These are phyloP conservation scores for Botrytis aclada DNA, from an alignment of 2,329 filamentous ascomycete genomes.

Conservation along the genomic window DNA sequence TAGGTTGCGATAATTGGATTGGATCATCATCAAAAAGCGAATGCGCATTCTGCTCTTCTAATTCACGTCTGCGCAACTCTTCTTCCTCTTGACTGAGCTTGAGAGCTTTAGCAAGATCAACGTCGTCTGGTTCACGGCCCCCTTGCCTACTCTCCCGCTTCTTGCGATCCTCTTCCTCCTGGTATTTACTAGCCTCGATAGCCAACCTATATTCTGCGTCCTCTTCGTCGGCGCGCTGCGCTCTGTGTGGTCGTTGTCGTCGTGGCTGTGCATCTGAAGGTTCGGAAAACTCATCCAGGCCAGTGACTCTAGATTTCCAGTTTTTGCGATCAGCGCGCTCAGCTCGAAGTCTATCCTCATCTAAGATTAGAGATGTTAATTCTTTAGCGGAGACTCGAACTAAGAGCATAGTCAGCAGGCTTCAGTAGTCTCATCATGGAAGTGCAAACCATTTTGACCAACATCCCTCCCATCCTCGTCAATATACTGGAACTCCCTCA, in stretches of 20 bases:
- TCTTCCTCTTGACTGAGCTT: constrained; percentile 94
- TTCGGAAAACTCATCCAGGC: constrained; percentile 76
- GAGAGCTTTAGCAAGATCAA: constrained; percentile 91
- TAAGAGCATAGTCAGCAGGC: constrained; percentile 44
- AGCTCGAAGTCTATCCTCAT: constrained; percentile 86
- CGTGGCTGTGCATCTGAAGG: constrained; percentile 43
- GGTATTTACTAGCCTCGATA: constrained; percentile 89
- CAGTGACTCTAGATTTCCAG: constrained; percentile 95
- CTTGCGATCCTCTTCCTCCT: constrained; percentile 84
- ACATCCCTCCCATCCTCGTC: constrained; percentile 96
- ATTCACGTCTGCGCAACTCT: constrained; percentile 78
- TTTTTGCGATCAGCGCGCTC: constrained; percentile 89
- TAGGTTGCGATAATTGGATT: constrained; percentile 58
- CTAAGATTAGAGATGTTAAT: constrained; percentile 83
- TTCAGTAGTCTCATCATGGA: not conserved
- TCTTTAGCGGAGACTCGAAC: constrained; percentile 96
- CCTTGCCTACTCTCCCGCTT: constrained; percentile 64
- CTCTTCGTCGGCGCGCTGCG: constrained; percentile 66
- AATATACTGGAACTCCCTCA: constrained; percentile 94
- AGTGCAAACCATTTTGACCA: constrained; percentile 80
- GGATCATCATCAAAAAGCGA: constrained; percentile 85
- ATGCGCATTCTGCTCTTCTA: constrained; percentile 80
- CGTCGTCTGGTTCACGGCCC: constrained; percentile 57
- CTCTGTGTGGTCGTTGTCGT: constrained; percentile 47
- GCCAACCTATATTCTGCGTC: constrained; percentile 89